phyloP scores from a whole-genome alignment of 1,139 yeast species.

The Candida sanyaensis region DNA sequence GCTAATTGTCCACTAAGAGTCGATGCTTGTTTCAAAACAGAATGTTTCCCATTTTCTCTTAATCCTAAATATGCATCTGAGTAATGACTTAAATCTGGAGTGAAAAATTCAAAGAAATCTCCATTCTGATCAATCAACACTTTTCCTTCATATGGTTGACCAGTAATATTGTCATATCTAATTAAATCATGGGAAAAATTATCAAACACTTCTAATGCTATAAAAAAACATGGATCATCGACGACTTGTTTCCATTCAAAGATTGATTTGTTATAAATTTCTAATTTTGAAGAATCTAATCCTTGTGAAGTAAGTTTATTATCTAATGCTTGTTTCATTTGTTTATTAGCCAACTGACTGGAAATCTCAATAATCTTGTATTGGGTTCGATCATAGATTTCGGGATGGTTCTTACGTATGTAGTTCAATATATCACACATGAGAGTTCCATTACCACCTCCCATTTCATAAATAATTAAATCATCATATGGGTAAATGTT shows the following conservation, averaged over 20 bases:
- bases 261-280: constrained; percentile 71
- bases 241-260: constrained; percentile 71
- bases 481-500: constrained; percentile 62
- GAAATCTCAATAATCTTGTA: constrained; percentile 82
- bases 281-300: constrained; percentile 52
- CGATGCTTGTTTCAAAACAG: constrained; percentile 30
- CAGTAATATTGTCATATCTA: constrained; percentile 69
- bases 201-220: constrained; percentile 84
- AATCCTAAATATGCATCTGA: constrained; percentile 55
- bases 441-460: constrained; percentile 88
- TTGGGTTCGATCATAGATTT: constrained; percentile 64
- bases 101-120: constrained; percentile 74
- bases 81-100: constrained; percentile 67
- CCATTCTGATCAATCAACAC: constrained; percentile 75
- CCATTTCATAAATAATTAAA: constrained; percentile 79
- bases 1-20: constrained; percentile 23
- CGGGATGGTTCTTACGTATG: constrained; percentile 65
- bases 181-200: constrained; percentile 83
- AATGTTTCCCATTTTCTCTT: constrained; percentile 48
- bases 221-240: constrained; percentile 72
- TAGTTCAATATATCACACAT: constrained; percentile 78
- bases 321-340: constrained; percentile 41
- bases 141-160: constrained; percentile 75
- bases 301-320: constrained; percentile 37
- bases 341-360: constrained; percentile 65